Evolutionary conservation across 75 land plant genomes (phyloP).

Genomic region (Chamaecyparis obtusa): DNA sequence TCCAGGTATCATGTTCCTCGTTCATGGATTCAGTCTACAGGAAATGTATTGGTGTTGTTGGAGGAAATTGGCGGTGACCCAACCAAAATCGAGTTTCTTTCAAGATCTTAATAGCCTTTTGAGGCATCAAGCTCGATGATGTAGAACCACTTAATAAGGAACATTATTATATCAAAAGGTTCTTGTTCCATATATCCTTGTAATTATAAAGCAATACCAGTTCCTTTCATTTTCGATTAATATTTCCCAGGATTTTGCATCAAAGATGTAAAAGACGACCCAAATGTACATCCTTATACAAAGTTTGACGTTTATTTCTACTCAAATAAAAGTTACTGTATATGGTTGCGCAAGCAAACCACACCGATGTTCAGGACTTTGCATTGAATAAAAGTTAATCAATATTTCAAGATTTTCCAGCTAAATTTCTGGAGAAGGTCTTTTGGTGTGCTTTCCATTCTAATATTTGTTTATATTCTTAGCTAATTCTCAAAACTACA

Average conservation of each 20-base stretch:
- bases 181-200: not conserved
- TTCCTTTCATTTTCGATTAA: not conserved
- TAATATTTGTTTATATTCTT: not conserved
- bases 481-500: not conserved
- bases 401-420: not conserved
- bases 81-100: constrained; percentile 38
- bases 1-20: constrained; percentile 68
- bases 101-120: constrained; percentile 13
- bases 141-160: not conserved
- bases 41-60: constrained; percentile 55
- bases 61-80: constrained; percentile 75
- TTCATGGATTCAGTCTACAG: constrained; percentile 38
- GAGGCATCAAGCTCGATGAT: not conserved
- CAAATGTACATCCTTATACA: too few relatives aligned
- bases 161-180: not conserved
- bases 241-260: not conserved
- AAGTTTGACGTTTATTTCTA: not conserved
- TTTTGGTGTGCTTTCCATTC: not conserved
- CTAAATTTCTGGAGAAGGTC: not conserved
- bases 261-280: not conserved
- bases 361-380: not conserved
- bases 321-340: not conserved
- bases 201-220: not conserved
- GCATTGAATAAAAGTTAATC: not conserved
- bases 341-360: not conserved